Base-by-base conservation (phyloP, 2,329 filamentous ascomycete genomes). In the Aphanoascus verrucosus region DNA sequence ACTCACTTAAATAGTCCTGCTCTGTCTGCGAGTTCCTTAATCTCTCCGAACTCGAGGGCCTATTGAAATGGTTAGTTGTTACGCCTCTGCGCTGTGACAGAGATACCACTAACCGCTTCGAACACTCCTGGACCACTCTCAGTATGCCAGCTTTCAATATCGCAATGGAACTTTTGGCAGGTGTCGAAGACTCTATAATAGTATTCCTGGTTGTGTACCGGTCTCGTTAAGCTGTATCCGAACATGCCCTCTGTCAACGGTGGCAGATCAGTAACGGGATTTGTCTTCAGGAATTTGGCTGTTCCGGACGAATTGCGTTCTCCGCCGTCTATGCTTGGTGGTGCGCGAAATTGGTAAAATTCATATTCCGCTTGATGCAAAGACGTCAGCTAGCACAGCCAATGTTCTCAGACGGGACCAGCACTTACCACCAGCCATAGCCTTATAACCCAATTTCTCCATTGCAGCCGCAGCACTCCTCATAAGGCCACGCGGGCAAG, bases 121-220 rank as follows among this genome's bases (percentile, higher is more conserved):
- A 91, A 97, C 2, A 98, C 93, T 43, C 90, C 90, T 0, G 90
- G 90, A 0, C 90, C 90, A 60, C 85, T 90, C 72, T 96, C 90
- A 7, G 90, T 95, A 72, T 96, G 90, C 90, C 90, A 96, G 44
- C 90, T 88, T 68, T 96, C 90, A 47, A 96, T 86, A 58, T 85
- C 79, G 64, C 88, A 93, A 40, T 78, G 74, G 72, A 95, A 94
- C 56, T 81, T 75, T 59, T 79, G 77, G 72, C 88, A 94, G 0
- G 84, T 80, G 59, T 94, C 81, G 69, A 88, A 95, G 48, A 95
- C 80, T 44, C 85, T 82, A 67, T 95, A 95, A 72, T 86, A 96
- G 72, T 91, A 95, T 41, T 93, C 87, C 69, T 94, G 83, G 69
- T 95, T 95, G 65, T 94, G 88, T 1, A 90, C 81, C 0, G 90